These are phyloP conservation scores for Atkinsonella texensis DNA, from an alignment of 2,329 filamentous ascomycete genomes.

Conservation along the genomic window DNA sequence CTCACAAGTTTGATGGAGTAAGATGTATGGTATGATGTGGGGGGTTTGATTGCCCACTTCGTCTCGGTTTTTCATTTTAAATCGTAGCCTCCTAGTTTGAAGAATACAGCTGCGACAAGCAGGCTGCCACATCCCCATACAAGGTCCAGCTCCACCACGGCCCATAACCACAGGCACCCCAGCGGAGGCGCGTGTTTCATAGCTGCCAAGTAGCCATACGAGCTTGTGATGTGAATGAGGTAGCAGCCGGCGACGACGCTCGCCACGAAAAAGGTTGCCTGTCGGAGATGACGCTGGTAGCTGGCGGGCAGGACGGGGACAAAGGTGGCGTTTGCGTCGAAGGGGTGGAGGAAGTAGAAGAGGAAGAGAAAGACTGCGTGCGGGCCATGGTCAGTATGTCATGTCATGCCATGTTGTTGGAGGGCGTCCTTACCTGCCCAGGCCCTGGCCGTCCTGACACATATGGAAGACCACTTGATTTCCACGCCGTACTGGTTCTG, in stretches of 20 bases:
- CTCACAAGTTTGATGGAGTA: too few relatives aligned
- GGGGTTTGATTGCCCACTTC: too few relatives aligned
- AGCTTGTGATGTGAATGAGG: constrained; percentile 71
- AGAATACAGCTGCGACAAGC: constrained; percentile 29
- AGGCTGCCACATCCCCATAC: constrained; percentile 48
- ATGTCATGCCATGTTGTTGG: too few relatives aligned
- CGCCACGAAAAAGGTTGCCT: constrained; percentile 49
- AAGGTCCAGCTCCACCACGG: constrained; percentile 74
- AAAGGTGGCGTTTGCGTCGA: constrained; percentile 34
- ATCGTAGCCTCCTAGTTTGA: constrained; percentile 38
- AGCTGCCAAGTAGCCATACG: constrained; percentile 67
- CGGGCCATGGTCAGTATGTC: background rate
- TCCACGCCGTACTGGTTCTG: constrained; percentile 66
- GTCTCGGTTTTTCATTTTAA: too few relatives aligned
- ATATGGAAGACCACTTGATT: constrained; percentile 46
- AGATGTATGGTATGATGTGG: too few relatives aligned
- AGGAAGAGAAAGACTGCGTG: constrained; percentile 41
- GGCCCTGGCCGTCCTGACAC: constrained; percentile 38
- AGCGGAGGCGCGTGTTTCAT: constrained; percentile 89
- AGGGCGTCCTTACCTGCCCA: constrained; percentile 36
- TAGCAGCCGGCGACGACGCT: constrained; percentile 60
- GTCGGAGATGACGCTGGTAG: constrained; percentile 37
- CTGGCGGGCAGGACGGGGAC: constrained; percentile 36
- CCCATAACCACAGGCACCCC: constrained; percentile 88
- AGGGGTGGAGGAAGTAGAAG: constrained; percentile 45